Conservation (phyloP, 2,329 filamentous ascomycete genomes). For the Hymenoscyphus occultus region DNA sequence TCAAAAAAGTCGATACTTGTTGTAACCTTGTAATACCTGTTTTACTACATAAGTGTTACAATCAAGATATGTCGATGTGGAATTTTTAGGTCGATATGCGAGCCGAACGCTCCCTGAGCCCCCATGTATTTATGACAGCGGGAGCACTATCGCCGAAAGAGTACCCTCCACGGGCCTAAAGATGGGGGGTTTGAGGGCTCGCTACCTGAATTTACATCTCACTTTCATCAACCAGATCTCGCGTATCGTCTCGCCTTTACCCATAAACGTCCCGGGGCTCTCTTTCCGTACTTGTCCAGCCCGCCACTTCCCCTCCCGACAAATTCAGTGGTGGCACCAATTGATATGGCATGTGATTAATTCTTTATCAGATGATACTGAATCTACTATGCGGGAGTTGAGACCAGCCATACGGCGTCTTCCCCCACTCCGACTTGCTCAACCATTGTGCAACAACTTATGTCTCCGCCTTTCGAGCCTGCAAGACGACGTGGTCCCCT, state of each 20-base stretch:
- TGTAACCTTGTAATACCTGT: neutral
- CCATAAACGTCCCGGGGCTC: neutral
- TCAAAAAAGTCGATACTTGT: neutral
- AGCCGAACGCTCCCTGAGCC: neutral
- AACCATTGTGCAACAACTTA: neutral
- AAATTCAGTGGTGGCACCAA: neutral
- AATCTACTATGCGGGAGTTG: conserved; percentile 6
- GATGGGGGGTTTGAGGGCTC: conserved; percentile 1
- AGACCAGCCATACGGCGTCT: conserved; percentile 11
- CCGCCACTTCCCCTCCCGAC: conserved; percentile 8
- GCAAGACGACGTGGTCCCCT: conserved; percentile 13
- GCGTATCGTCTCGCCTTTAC: conserved; percentile 10
- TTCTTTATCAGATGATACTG: conserved; percentile 10
- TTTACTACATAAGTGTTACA: neutral
- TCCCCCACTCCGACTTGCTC: conserved; percentile 12
- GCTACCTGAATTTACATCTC: neutral
- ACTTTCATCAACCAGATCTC: neutral
- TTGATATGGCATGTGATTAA: conserved; percentile 10
- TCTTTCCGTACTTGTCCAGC: neutral
- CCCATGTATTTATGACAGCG: neutral
- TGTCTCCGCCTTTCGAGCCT: conserved; percentile 12
- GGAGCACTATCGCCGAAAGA: neutral
- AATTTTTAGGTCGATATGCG: neutral
- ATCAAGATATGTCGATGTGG: conserved; percentile 1
- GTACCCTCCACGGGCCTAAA: neutral